Conservation (phyloP, 2,329 filamentous ascomycete species). For the Pseudopithomyces chartarum region DNA sequence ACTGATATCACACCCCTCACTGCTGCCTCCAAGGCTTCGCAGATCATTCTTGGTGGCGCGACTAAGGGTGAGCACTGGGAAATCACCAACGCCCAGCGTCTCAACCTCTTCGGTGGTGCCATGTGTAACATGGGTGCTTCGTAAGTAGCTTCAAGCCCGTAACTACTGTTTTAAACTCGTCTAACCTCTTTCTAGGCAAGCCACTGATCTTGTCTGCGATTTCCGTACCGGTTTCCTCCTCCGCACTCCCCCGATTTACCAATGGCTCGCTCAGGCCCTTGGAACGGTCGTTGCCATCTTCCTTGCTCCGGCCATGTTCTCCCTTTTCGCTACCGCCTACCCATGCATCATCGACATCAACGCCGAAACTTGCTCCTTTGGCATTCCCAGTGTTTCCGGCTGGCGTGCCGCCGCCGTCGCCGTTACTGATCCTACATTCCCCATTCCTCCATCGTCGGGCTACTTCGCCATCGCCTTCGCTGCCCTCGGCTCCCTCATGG, state of each 20-base stretch:
- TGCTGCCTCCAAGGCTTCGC: conserved; percentile 70
- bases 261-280: conserved; percentile 69
- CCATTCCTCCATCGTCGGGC: conserved; percentile 60
- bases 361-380: conserved; percentile 61
- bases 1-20: conserved; percentile 68
- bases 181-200: conserved; percentile 37
- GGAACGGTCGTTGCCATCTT: conserved; percentile 69
- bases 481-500: conserved; percentile 57
- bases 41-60: conserved; percentile 70
- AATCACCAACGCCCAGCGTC: conserved; percentile 60
- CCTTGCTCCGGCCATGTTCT: conserved; percentile 69
- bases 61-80: conserved; percentile 60
- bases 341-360: conserved; percentile 65
- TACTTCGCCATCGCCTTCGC: conserved; percentile 64
- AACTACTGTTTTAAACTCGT: background rate
- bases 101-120: conserved; percentile 69
- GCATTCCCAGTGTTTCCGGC: conserved; percentile 66
- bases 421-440: conserved; percentile 62
- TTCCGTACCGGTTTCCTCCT: conserved; percentile 73
- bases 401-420: conserved; percentile 70
- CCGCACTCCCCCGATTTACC: conserved; percentile 66
- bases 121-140: conserved; percentile 40
- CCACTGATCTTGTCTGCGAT: conserved; percentile 58
- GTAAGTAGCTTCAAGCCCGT: conserved; percentile 4
- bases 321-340: conserved; percentile 70